These are phyloP conservation scores for Ailanthus altissimus DNA, from an alignment of 345 rosid genomes.

Conservation along the genomic window DNA sequence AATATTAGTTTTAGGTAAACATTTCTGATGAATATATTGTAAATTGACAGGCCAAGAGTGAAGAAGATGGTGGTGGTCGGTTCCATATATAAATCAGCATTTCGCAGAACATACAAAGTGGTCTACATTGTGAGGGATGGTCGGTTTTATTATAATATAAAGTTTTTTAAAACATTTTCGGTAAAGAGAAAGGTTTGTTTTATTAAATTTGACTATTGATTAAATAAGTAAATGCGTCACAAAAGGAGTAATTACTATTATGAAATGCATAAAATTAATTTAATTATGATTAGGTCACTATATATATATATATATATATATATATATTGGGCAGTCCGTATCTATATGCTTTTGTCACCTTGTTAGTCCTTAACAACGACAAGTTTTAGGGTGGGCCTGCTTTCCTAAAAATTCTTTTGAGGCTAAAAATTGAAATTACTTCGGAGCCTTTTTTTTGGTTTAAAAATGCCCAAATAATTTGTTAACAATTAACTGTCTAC, in stretches of 20 bases:
- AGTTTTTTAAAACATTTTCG: background rate
- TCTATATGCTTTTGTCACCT: too few relatives aligned
- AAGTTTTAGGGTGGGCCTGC: too few relatives aligned
- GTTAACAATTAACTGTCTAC: too few relatives aligned
- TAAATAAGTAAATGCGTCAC: background rate
- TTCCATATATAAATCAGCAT: constrained; percentile 15
- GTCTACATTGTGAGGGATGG: constrained; percentile 16
- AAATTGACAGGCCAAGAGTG: constrained; percentile 14
- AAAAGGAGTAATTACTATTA: too few relatives aligned
- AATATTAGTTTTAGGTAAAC: constrained; percentile 11
- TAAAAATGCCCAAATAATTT: too few relatives aligned
- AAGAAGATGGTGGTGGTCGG: constrained; percentile 18
- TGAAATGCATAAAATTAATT: background rate
- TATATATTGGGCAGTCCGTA: too few relatives aligned
- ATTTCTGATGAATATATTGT: background rate
- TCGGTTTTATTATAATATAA: constrained; percentile 19
- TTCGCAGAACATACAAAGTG: background rate
- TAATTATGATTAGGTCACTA: constrained; percentile 1
- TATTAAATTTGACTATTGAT: background rate
- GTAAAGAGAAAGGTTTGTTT: background rate
- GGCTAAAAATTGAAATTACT: too few relatives aligned
- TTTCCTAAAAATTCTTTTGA: too few relatives aligned
- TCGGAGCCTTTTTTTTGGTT: too few relatives aligned
- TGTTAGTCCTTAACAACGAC: too few relatives aligned
- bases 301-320: too few relatives aligned